Evolutionary conservation across 768 basidiomycete genomes (phyloP).

Genomic region (Trametes cubensis): DNA sequence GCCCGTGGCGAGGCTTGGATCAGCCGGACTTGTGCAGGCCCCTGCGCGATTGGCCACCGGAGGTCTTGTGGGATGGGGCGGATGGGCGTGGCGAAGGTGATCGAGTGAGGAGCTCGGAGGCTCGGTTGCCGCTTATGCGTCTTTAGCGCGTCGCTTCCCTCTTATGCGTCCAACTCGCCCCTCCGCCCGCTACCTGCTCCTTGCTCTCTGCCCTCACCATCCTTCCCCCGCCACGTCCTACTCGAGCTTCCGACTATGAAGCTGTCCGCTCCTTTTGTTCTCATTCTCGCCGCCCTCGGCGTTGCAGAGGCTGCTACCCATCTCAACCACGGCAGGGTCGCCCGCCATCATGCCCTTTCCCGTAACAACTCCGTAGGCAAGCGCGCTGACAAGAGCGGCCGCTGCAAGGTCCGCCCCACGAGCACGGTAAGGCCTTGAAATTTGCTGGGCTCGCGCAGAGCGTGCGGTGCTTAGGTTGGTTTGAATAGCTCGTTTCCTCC

Average conservation of each 20-base stretch:
- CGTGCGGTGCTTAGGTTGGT: background rate
- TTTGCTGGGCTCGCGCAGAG: too few relatives aligned
- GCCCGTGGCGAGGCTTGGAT: background rate
- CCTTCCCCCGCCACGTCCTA: conserved; percentile 18
- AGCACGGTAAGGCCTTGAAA: background rate
- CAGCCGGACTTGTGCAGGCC: conserved; percentile 1
- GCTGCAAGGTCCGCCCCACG: conserved; percentile 15
- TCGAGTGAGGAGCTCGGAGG: background rate
- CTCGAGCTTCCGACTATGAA: conserved; percentile 42
- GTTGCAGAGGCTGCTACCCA: conserved; percentile 41
- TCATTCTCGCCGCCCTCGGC: conserved; percentile 34
- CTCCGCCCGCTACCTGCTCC: background rate
- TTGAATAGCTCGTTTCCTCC: conserved; percentile 1
- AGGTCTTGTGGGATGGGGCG: background rate
- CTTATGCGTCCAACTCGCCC: conserved; percentile 6
- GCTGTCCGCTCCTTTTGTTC: conserved; percentile 44
- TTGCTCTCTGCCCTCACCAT: conserved; percentile 2
- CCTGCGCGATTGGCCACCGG: conserved; percentile 1
- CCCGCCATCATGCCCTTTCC: conserved; percentile 9
- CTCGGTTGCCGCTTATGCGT: conserved; percentile 12
- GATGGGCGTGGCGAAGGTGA: conserved; percentile 3
- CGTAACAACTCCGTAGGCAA: conserved; percentile 3
- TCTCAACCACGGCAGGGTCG: conserved; percentile 36
- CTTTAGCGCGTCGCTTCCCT: background rate
- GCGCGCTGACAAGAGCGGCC: conserved; percentile 9